These are phyloP conservation scores for Petrea volubilis DNA, from an alignment of 257 asterid species.

Conservation along the genomic window DNA sequence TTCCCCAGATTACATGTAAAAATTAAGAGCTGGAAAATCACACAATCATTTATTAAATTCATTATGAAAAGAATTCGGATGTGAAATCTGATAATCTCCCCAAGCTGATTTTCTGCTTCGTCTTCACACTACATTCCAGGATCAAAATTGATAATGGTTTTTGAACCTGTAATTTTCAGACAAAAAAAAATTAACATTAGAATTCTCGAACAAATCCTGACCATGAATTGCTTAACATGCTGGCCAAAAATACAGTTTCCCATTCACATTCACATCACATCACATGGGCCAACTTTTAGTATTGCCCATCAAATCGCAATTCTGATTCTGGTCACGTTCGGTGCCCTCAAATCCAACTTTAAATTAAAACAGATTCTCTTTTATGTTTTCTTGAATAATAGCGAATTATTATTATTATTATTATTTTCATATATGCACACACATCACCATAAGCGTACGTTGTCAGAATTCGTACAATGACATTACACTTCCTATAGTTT, in stretches of 20 bases:
- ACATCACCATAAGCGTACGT: no score
- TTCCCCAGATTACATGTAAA: neutral
- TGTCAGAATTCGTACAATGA: no score
- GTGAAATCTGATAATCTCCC: neutral
- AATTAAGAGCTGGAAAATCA: neutral
- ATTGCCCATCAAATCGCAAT: neutral
- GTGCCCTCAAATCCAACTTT: neutral
- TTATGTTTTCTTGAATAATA: no score
- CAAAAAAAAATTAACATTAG: neutral
- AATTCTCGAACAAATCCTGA: neutral
- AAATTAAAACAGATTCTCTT: no score
- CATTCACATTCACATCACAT: neutral
- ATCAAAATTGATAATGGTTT: no score
- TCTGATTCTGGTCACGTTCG: neutral
- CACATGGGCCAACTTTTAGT: constrained; percentile 3
- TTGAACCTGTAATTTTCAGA: no score
- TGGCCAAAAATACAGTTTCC: neutral
- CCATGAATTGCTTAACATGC: neutral
- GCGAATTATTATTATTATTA: no score
- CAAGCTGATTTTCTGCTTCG: no score
- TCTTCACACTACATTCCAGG: no score
- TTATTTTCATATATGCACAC: no score
- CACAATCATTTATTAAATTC: neutral
- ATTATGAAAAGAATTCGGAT: no score
- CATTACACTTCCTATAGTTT: no score